Percentiles rank a stretch among this genome's conserved stretches.
Evolutionary conservation across 116 monocot genomes (phyloP).

Genomic region (Iris pallida): DNA sequence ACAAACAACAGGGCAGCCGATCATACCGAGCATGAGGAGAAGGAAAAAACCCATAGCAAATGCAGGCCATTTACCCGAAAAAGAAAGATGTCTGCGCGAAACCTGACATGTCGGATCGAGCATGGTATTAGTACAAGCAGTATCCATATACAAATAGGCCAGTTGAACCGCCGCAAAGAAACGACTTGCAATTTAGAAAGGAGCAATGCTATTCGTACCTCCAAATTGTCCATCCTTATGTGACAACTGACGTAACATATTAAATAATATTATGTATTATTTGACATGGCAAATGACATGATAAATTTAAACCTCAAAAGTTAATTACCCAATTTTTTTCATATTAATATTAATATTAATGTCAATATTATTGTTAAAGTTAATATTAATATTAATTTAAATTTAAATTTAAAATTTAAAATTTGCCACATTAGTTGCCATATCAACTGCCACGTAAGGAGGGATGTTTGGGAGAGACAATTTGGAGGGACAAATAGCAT

Average conservation of each 20-base stretch:
- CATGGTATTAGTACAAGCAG: slow-evolving; percentile 84
- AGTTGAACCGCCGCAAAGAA: slow-evolving; percentile 86
- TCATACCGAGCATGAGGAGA: slow-evolving; percentile 79
- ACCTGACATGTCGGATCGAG: slow-evolving; percentile 82
- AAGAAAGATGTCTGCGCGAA: slow-evolving; percentile 96
- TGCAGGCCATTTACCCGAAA: slow-evolving; percentile 92
- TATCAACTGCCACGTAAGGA: too few relatives aligned
- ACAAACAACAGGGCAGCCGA: slow-evolving; percentile 82
- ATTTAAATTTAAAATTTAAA: too few relatives aligned
- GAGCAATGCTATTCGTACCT: not conserved
- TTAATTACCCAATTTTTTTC: not conserved
- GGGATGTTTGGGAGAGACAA: too few relatives aligned
- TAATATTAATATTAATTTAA: too few relatives aligned
- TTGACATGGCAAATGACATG: too few relatives aligned
- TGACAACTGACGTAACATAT: not conserved
- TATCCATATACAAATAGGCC: slow-evolving; percentile 81
- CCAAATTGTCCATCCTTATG: not conserved
- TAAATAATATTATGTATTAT: too few relatives aligned
- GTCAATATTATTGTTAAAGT: too few relatives aligned
- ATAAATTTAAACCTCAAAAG: not conserved
- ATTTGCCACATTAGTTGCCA: too few relatives aligned
- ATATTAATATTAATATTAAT: not conserved
- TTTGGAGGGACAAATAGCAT: too few relatives aligned
- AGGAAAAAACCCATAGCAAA: slow-evolving; percentile 90
- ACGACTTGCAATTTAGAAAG: slow-evolving; percentile 40